Base-by-base conservation (phyloP, 1,284 basidiomycete genomes). In the Omphalotus olearius region DNA sequence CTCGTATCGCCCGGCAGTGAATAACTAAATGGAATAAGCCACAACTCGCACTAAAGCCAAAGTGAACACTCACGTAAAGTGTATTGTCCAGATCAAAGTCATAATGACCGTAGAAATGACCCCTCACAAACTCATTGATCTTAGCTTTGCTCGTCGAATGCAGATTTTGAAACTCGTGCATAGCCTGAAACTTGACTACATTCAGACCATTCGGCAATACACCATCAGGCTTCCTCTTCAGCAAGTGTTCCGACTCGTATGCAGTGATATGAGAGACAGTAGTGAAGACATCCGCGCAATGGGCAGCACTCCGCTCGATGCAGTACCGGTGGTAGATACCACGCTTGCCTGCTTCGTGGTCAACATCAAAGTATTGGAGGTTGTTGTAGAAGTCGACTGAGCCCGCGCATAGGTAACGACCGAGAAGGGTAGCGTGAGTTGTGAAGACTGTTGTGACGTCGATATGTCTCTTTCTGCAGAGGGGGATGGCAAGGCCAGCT, bases 371-470 rank as follows among this genome's bases (percentile, higher is more conserved):
- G 79, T 98, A 98, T 68, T 97, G 93, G 25, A 99, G 78, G 69
- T 99, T 98, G 79, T 98, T 99, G 80, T 99, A 99, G 65, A 99
- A 99, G 64, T 99, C 96, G 62, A 98, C 96, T 50, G 84, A 90
- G 54, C 96, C 96, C 1, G 96, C 96, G 64, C 96, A 99, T 57
- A 98, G 87, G 69, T 99, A 99, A 49, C 96, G 91, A 18, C 96
- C 96, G 51, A 99, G 88, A 20, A 99, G 83, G 3, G 96, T 99
- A n/a, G 96, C 96, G 67, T 98, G 95, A 39, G 96, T 98, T 23
- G 95, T 98, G 73, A 94, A 94, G 62, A 99, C 91, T 65, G 96
- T 98, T 41, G 95, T 98, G 56, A 98, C 88, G 71, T 98, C 96
- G 66, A 99, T 90, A 66, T 97, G 93, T 52, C 96, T 82, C 74